These are phyloP conservation scores for Allium cepa DNA, from an alignment of 106 monocot genomes.

Conservation along the genomic window DNA sequence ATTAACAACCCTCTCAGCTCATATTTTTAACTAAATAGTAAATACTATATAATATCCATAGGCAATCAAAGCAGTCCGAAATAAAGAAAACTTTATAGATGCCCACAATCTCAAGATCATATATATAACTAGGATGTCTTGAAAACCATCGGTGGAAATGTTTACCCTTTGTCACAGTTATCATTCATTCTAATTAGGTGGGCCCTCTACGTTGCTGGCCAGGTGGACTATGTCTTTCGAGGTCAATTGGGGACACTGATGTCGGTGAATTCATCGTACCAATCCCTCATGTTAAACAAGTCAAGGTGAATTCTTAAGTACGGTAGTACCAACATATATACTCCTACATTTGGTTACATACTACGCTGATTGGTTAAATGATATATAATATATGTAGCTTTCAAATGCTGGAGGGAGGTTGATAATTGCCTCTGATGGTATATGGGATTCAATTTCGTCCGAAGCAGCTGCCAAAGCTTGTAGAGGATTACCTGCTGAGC, in stretches of 20 bases:
- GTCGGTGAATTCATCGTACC: conserved; percentile 99
- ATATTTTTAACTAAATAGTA: too few species aligned
- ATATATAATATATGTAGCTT: conserved; percentile 34
- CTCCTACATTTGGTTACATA: background rate
- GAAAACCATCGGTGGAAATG: too few species aligned
- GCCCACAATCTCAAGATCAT: too few species aligned
- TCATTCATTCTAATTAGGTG: conserved; percentile 25
- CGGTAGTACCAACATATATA: too few species aligned
- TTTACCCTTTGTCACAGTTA: too few species aligned
- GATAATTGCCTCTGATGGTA: conserved; percentile 86
- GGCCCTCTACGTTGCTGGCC: conserved; percentile 98
- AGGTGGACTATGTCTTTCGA: conserved; percentile 92
- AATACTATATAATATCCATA: too few species aligned
- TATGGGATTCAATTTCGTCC: conserved; percentile 56
- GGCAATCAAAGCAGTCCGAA: too few species aligned
- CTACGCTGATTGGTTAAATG: background rate
- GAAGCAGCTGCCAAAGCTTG: conserved; percentile 80
- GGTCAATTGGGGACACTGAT: conserved; percentile 95
- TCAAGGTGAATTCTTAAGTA: conserved; percentile 48
- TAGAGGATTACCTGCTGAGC: conserved; percentile 73
- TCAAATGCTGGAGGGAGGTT: conserved; percentile 75
- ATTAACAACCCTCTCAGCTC: too few species aligned
- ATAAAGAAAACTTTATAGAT: too few species aligned
- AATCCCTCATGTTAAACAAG: conserved; percentile 98
- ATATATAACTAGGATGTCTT: too few species aligned